Evolutionary conservation across 1,284 basidiomycete genomes (phyloP).

Genomic region (Peniophora sp.): DNA sequence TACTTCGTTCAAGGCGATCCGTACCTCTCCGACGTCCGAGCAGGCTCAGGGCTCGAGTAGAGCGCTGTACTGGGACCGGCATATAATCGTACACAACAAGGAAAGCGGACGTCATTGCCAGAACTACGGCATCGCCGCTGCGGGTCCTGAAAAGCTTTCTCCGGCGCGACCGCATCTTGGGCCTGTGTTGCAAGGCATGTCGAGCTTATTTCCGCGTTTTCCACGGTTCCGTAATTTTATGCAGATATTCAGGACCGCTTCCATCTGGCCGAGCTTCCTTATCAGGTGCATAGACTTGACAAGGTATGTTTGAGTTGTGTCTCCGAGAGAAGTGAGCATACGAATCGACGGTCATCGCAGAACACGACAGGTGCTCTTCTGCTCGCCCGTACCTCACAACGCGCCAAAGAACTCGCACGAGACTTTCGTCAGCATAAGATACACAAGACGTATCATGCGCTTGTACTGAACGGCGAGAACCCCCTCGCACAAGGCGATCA

Average conservation of each 20-base stretch:
- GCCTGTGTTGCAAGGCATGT: no score
- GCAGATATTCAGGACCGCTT: conserved; percentile 33
- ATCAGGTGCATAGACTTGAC: conserved; percentile 60
- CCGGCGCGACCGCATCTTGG: no score
- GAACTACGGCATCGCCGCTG: no score
- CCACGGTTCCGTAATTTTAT: neutral
- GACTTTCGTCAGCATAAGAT: conserved; percentile 45
- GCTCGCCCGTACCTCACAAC: conserved; percentile 36
- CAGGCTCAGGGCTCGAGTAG: no score
- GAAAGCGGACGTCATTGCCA: neutral
- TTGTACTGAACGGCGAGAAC: conserved; percentile 47
- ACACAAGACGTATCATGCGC: conserved; percentile 58
- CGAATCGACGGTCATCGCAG: conserved; percentile 27
- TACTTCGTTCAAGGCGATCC: no score
- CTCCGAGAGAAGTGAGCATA: neutral
- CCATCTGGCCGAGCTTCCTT: conserved; percentile 28
- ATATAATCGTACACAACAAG: conserved; percentile 23
- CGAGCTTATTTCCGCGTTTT: neutral
- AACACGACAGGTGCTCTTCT: conserved; percentile 57
- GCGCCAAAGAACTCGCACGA: conserved; percentile 41
- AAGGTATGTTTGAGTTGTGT: conserved; percentile 33
- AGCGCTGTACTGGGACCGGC: conserved; percentile 39
- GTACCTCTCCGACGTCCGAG: no score
- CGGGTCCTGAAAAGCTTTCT: no score
- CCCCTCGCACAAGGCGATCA: conserved; percentile 18